Percentiles rank a stretch among this genome's conserved stretches.
These are phyloP conservation scores for Colletotrichum acutatum DNA, from an alignment of 2,329 filamentous ascomycete species.

Conservation along the genomic window DNA sequence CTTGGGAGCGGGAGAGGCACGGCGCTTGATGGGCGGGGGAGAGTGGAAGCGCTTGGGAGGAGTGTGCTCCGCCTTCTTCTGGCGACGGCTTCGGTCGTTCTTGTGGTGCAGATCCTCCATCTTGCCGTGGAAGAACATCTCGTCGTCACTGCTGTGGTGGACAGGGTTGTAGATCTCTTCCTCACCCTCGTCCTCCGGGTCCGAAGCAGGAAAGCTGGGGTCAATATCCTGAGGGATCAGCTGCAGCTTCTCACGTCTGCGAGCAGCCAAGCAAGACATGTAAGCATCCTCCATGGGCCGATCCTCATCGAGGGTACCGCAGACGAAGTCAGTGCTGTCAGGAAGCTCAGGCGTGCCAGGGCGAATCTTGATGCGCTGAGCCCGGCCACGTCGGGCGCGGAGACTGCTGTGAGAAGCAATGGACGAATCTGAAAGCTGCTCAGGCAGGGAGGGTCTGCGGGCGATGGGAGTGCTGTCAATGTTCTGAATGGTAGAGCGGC, in stretches of 20 bases:
- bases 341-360: conserved; percentile 84
- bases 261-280: conserved; percentile 83
- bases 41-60: conserved; percentile 61
- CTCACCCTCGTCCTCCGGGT: conserved; percentile 87
- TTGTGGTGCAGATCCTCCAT: conserved; percentile 75
- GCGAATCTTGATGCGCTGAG: conserved; percentile 65
- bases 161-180: conserved; percentile 70
- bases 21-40: conserved; percentile 57
- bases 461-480: conserved; percentile 48
- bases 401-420: conserved; percentile 57
- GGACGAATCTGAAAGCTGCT: conserved; percentile 70
- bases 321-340: conserved; percentile 99
- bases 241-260: conserved; percentile 83
- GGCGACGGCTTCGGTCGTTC: conserved; percentile 59
- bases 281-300: conserved; percentile 94
- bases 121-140: conserved; percentile 77
- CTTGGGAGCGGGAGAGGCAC: conserved; percentile 56
- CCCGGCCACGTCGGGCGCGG: conserved; percentile 45
- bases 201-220: conserved; percentile 95
- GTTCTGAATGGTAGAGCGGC: conserved; percentile 52
- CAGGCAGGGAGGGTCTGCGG: conserved; percentile 54
- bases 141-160: conserved; percentile 75
- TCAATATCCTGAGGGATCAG: conserved; percentile 96
- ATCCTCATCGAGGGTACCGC: conserved; percentile 95
- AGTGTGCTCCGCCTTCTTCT: conserved; percentile 61